Evolutionary conservation across 2,329 filamentous ascomycete genomes (phyloP).

Genomic region (Cladophialophora exuberans): DNA sequence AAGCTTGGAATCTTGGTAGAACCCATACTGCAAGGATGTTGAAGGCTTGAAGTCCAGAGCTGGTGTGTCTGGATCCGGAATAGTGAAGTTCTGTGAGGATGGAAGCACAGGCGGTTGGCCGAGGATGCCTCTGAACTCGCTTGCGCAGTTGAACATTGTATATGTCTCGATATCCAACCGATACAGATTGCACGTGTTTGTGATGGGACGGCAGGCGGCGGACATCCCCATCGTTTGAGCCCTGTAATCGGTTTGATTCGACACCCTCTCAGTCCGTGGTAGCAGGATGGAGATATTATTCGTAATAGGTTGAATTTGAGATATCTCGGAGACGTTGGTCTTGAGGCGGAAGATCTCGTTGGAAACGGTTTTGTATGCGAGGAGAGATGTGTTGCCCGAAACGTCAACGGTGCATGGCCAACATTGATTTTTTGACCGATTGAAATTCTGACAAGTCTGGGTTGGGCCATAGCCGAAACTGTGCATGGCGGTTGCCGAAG

Average conservation of each 20-base stretch:
- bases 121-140: neutral
- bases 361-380: neutral
- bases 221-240: neutral
- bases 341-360: neutral
- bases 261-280: neutral
- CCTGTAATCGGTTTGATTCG: neutral
- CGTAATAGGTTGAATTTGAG: neutral
- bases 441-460: neutral
- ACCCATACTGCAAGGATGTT: neutral
- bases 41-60: neutral
- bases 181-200: neutral
- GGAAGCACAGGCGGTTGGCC: neutral
- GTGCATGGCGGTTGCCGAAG: neutral
- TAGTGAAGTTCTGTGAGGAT: neutral
- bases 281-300: neutral
- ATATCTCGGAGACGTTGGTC: neutral
- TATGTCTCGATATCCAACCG: neutral
- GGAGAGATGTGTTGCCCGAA: neutral
- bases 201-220: neutral
- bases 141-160: neutral
- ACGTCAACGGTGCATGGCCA: neutral
- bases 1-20: neutral
- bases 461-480: neutral
- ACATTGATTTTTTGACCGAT: conserved; percentile 1
- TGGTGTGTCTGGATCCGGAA: neutral